A percentile compares a stretch with the other conserved stretches of the same genome.
Conservation (phyloP, 2,329 filamentous ascomycete species). For the Xylaria sp. region DNA sequence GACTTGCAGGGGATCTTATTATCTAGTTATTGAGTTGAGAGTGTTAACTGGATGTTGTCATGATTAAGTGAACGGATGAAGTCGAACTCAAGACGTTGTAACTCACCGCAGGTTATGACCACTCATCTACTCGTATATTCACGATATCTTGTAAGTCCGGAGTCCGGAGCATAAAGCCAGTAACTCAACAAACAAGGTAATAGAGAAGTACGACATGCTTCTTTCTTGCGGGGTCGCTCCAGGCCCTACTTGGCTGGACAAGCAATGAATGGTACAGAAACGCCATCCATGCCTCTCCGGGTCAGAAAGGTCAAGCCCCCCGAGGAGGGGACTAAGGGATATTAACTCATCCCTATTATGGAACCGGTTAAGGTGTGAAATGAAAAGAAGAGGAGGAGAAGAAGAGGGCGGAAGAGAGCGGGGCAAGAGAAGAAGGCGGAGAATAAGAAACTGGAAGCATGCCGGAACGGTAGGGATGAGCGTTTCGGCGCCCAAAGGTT, state of each 20-base stretch:
- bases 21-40: background rate
- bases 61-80: background rate
- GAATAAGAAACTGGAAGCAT: background rate
- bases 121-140: background rate
- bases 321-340: background rate
- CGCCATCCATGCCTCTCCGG: background rate
- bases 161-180: background rate
- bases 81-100: background rate
- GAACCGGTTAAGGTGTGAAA: background rate
- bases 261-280: background rate
- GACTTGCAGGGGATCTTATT: no score
- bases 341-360: background rate
- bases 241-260: background rate
- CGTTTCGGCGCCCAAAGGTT: background rate
- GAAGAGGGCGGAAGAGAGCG: no score
- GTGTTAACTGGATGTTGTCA: background rate
- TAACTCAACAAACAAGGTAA: background rate
- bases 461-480: background rate
- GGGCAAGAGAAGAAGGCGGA: background rate
- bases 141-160: background rate
- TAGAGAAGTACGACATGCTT: background rate
- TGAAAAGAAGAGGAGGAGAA: background rate
- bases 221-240: background rate
- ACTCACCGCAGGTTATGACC: background rate
- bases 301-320: background rate